These are phyloP conservation scores for Sporisorium graminicola DNA, from an alignment of 1,284 basidiomycete species.

Conservation along the genomic window DNA sequence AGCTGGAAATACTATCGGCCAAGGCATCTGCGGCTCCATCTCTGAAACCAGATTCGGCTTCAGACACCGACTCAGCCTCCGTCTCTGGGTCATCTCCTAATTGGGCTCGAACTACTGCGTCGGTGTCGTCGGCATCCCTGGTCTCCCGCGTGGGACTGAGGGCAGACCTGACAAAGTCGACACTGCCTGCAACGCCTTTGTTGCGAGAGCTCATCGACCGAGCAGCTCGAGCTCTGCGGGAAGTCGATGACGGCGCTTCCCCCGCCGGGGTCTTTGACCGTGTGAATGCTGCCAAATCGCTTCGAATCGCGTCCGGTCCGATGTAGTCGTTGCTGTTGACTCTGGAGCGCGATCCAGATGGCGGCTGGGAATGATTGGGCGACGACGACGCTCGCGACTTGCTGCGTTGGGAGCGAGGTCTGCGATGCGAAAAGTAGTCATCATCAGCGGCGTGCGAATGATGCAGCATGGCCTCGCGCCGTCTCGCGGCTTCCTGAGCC, in stretches of 20 bases:
- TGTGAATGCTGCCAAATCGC: constrained; percentile 1
- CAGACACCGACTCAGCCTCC: constrained; percentile 19
- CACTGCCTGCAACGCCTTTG: background rate
- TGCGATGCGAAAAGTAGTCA: constrained; percentile 36
- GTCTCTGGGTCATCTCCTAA: constrained; percentile 13
- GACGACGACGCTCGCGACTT: constrained; percentile 28
- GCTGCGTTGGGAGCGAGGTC: constrained; percentile 15
- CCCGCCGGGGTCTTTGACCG: background rate
- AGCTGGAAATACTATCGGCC: constrained; percentile 34
- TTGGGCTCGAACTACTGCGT: background rate
- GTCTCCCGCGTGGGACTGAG: constrained; percentile 37
- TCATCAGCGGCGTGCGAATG: constrained; percentile 15
- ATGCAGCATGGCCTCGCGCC: constrained; percentile 36
- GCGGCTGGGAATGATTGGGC: constrained; percentile 25
- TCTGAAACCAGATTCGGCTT: constrained; percentile 8
- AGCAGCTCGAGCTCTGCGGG: constrained; percentile 7
- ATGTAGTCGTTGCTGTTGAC: constrained; percentile 35
- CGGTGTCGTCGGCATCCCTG: constrained; percentile 17
- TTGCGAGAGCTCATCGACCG: constrained; percentile 25
- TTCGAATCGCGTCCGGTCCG: background rate
- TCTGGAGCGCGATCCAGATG: constrained; percentile 16
- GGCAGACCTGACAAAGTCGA: constrained; percentile 30
- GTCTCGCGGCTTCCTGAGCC: constrained; percentile 47
- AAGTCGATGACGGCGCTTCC: background rate
- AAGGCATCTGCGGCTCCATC: constrained; percentile 7